Conservation (phyloP, 768 basidiomycete genomes). For the button mushroom (Agaricus bisporus) region DNA sequence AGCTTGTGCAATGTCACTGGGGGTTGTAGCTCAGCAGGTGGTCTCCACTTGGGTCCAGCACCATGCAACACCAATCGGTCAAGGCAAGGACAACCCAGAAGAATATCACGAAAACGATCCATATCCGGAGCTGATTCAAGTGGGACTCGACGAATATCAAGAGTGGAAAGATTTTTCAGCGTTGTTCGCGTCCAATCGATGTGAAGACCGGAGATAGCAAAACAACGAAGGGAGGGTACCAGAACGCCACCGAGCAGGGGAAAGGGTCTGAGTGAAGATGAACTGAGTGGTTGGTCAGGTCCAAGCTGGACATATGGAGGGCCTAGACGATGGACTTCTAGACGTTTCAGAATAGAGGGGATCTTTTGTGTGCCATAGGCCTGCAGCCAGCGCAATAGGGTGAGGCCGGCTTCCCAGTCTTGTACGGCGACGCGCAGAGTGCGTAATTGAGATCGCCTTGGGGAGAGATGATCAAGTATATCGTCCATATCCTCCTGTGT, state of each 20-base stretch:
- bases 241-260: conserved; percentile 46
- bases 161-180: conserved; percentile 48
- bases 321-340: conserved; percentile 61
- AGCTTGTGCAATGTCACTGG: conserved; percentile 47
- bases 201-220: conserved; percentile 54
- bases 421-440: conserved; percentile 53
- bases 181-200: conserved; percentile 50
- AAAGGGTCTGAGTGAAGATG: conserved; percentile 23
- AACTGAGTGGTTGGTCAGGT: conserved; percentile 27
- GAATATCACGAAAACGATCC: conserved; percentile 45
- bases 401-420: conserved; percentile 46
- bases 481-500: conserved; percentile 35
- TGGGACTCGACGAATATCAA: conserved; percentile 62
- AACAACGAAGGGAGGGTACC: conserved; percentile 38
- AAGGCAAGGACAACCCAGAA: conserved; percentile 42
- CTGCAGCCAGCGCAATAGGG: conserved; percentile 44
- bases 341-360: conserved; percentile 45
- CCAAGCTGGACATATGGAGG: conserved; percentile 40
- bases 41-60: conserved; percentile 45
- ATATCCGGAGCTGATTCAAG: conserved; percentile 45
- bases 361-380: conserved; percentile 24
- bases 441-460: conserved; percentile 51
- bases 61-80: conserved; percentile 54
- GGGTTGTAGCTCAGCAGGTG: conserved; percentile 9
- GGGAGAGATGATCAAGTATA: conserved; percentile 46